A percentile compares a stretch with the other conserved stretches of the same genome.
Conservation (phyloP, 1,284 basidiomycete genomes). For the Pyrrhoderma lamaoense region DNA sequence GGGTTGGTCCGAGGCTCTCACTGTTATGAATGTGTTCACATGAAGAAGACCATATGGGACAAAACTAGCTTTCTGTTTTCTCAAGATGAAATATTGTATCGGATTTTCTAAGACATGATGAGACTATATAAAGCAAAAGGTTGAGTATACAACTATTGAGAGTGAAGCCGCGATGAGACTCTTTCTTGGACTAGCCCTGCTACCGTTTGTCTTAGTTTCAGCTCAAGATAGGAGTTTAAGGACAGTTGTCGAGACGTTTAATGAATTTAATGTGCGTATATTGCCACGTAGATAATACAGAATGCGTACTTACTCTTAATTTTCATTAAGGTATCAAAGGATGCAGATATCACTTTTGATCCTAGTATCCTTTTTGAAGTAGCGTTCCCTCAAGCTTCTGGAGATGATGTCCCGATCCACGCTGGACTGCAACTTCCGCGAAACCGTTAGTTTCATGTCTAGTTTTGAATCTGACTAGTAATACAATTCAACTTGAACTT, state of each 20-base stretch:
- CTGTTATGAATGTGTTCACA: too few species aligned
- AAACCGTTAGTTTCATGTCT: constrained; percentile 26
- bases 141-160: too few species aligned
- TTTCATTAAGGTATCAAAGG: constrained; percentile 27
- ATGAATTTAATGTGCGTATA: constrained; percentile 25
- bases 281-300: not conserved
- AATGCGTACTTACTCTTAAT: not conserved
- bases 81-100: too few species aligned
- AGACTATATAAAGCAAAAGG: too few species aligned
- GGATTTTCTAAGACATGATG: too few species aligned
- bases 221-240: constrained; percentile 28
- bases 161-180: too few species aligned
- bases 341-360: constrained; percentile 30
- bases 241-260: constrained; percentile 27
- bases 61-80: too few species aligned
- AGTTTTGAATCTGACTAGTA: not conserved
- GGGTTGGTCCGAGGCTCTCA: too few species aligned
- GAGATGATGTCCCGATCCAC: constrained; percentile 29
- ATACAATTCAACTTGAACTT: not conserved
- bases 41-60: too few species aligned
- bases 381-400: constrained; percentile 28
- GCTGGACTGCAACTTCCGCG: constrained; percentile 36
- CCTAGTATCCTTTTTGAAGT: constrained; percentile 33
- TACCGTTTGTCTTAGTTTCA: constrained; percentile 19
- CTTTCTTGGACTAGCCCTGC: not conserved